These are phyloP conservation scores for Metschnikowia continentalis DNA, from an alignment of 805 yeast genomes.

Conservation along the genomic window DNA sequence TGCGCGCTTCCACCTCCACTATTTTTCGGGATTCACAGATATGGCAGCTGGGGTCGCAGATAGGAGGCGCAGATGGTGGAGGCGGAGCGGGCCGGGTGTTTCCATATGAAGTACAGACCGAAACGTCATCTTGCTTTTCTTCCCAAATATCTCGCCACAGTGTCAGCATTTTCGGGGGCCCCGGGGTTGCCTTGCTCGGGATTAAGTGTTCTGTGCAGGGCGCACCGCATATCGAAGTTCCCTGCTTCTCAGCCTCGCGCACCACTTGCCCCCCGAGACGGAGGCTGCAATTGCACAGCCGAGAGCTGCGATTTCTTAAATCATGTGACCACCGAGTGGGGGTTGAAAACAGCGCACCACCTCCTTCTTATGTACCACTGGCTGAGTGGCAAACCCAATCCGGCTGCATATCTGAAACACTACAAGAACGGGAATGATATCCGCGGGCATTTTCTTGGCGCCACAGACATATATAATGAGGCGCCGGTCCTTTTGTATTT, in stretches of 20 bases:
- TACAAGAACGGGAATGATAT: background rate
- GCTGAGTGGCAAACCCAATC: conserved; percentile 1
- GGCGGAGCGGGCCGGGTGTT: background rate
- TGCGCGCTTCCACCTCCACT: background rate
- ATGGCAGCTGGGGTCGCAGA: too few relatives aligned
- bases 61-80: background rate
- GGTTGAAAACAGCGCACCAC: background rate
- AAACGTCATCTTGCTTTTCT: too few relatives aligned
- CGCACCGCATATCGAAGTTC: background rate
- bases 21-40: background rate
- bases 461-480: background rate
- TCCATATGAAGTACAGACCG: background rate
- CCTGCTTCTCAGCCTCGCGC: conserved; percentile 2
- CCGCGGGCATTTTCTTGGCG: background rate
- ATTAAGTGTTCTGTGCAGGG: background rate
- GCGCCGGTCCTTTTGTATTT: too few relatives aligned
- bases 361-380: background rate
- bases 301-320: background rate
- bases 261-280: background rate
- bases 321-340: background rate
- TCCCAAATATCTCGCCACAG: too few relatives aligned
- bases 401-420: conserved; percentile 4
- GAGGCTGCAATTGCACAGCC: background rate
- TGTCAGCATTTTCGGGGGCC: background rate
- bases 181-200: background rate